Evolutionary conservation across 805 yeast species (phyloP).

Genomic region (Wickerhamomyces canadensis): DNA sequence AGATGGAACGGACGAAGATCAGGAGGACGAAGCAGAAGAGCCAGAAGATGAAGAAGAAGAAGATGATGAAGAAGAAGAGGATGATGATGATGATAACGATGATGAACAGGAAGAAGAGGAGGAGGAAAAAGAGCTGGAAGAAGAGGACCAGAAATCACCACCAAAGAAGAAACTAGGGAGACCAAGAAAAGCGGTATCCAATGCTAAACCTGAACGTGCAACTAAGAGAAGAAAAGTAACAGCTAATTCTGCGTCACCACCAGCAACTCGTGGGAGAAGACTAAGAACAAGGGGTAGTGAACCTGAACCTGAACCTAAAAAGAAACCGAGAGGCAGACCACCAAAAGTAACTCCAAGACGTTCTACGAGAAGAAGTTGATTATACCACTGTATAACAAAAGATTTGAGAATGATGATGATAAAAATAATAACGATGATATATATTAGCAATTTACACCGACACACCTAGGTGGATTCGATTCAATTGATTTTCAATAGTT

Average conservation of each 20-base stretch:
- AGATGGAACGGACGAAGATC: conserved; percentile 5
- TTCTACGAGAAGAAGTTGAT: conserved; percentile 7
- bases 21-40: conserved; percentile 5
- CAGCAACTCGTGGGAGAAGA: conserved; percentile 5
- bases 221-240: conserved; percentile 4
- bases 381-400: too few relatives aligned
- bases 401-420: conserved; percentile 4
- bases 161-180: conserved; percentile 3
- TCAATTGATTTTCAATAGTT: conserved; percentile 46
- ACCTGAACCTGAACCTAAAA: conserved; percentile 14
- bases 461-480: conserved; percentile 2
- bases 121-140: conserved; percentile 7
- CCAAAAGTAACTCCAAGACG: too few relatives aligned
- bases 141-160: not conserved
- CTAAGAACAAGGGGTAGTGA: conserved; percentile 7
- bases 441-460: not conserved
- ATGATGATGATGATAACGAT: conserved; percentile 10
- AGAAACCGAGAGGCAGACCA: conserved; percentile 2
- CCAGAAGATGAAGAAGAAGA: conserved; percentile 6
- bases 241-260: not conserved
- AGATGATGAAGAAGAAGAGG: conserved; percentile 12
- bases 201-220: not conserved
- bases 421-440: too few relatives aligned
- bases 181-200: not conserved
- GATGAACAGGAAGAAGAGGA: conserved; percentile 6